Conservation (phyloP, 1,284 basidiomycete genomes). For the Meira nashicola region DNA sequence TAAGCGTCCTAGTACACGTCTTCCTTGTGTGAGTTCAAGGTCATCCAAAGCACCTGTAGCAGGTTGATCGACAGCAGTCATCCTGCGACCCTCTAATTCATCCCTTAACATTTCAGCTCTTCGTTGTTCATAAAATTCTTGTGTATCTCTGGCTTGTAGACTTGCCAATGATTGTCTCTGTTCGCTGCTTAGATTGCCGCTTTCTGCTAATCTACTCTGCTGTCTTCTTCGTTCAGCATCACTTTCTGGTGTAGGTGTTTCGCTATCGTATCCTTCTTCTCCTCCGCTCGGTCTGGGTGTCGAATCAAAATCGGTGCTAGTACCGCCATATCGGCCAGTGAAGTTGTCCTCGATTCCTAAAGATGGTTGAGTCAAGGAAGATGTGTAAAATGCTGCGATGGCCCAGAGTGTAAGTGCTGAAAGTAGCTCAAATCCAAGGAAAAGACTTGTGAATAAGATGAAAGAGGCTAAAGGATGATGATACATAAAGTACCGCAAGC, state of each 20-base stretch:
- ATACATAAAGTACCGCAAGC: slow-evolving; percentile 46
- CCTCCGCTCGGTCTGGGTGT: neutral
- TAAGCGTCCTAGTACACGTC: slow-evolving; percentile 35
- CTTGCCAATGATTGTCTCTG: slow-evolving; percentile 25
- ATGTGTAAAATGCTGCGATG: slow-evolving; percentile 37
- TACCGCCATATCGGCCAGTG: neutral
- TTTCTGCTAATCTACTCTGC: slow-evolving; percentile 4
- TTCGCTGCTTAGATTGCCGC: slow-evolving; percentile 14
- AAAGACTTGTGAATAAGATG: slow-evolving; percentile 39
- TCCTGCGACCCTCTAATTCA: slow-evolving; percentile 25
- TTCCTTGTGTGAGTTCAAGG: slow-evolving; percentile 19
- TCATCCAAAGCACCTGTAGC: slow-evolving; percentile 23
- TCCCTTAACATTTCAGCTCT: slow-evolving; percentile 27
- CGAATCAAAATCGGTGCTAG: slow-evolving; percentile 6
- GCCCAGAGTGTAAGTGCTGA: slow-evolving; percentile 44
- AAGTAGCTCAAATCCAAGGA: slow-evolving; percentile 42
- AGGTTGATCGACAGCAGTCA: slow-evolving; percentile 26
- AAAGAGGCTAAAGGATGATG: slow-evolving; percentile 44
- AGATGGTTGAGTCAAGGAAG: slow-evolving; percentile 76
- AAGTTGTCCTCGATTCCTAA: slow-evolving; percentile 69
- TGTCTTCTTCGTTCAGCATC: slow-evolving; percentile 16
- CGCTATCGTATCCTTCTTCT: slow-evolving; percentile 2
- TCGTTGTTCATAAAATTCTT: slow-evolving; percentile 26
- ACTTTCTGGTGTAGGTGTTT: slow-evolving; percentile 16
- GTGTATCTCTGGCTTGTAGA: slow-evolving; percentile 24